These are phyloP conservation scores for Colletotrichum phormii DNA, from an alignment of 2,329 filamentous ascomycete species.

Conservation along the genomic window DNA sequence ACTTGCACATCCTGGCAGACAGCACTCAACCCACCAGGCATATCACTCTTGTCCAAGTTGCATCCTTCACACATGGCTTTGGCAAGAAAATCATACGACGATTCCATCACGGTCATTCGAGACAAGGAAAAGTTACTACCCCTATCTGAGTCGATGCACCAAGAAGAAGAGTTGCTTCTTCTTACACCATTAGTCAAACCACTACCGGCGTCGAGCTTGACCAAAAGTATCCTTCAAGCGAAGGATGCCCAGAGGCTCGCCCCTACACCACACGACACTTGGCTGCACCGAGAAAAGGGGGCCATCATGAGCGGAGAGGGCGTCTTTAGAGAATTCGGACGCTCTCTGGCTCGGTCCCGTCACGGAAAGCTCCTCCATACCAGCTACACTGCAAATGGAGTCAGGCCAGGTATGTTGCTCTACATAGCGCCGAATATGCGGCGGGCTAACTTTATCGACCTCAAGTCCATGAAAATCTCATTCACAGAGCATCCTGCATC, in stretches of 20 bases:
- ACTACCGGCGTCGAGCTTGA: slow-evolving; percentile 87
- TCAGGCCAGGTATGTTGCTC: slow-evolving; percentile 72
- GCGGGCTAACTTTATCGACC: slow-evolving; percentile 27
- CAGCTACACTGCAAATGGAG: slow-evolving; percentile 93
- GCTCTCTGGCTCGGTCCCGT: slow-evolving; percentile 85
- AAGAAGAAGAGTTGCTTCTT: slow-evolving; percentile 88
- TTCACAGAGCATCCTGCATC: slow-evolving; percentile 87
- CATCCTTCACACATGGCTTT: slow-evolving; percentile 85
- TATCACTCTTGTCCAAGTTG: slow-evolving; percentile 80
- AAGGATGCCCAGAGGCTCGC: slow-evolving; percentile 52
- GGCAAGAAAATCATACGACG: slow-evolving; percentile 88
- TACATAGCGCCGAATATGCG: background rate
- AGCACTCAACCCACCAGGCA: slow-evolving; percentile 87
- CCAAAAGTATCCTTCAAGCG: slow-evolving; percentile 73
- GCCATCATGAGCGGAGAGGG: slow-evolving; percentile 90
- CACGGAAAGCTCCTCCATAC: slow-evolving; percentile 91
- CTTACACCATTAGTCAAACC: slow-evolving; percentile 92
- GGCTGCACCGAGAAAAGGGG: slow-evolving; percentile 68
- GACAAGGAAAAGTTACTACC: slow-evolving; percentile 90
- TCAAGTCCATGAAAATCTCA: slow-evolving; percentile 87
- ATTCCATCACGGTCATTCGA: slow-evolving; percentile 90
- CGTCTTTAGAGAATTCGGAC: slow-evolving; percentile 90
- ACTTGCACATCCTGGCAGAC: slow-evolving; percentile 91
- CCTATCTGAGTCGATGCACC: slow-evolving; percentile 82
- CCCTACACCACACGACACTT: slow-evolving; percentile 63